Evolutionary conservation across 2,329 filamentous ascomycete genomes (phyloP).

Genomic region (Paracoccidioides brasiliensis): DNA sequence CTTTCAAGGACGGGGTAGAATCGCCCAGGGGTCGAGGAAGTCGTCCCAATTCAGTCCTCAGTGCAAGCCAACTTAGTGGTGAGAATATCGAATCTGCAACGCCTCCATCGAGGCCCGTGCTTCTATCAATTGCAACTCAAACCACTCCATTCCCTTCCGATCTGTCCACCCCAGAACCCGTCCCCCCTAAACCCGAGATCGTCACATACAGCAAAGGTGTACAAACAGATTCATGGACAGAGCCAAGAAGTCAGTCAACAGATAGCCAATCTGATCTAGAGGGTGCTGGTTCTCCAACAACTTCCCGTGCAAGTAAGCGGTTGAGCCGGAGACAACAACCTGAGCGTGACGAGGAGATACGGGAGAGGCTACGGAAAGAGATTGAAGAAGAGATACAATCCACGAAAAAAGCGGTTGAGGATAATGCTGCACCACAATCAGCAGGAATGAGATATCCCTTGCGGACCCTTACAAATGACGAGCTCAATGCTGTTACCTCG

Average conservation of each 20-base stretch:
- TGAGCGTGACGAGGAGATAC: constrained; percentile 77
- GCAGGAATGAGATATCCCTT: constrained; percentile 54
- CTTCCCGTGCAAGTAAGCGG: constrained; percentile 50
- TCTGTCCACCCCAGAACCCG: constrained; percentile 55
- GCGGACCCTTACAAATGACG: constrained; percentile 67
- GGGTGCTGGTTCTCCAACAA: constrained; percentile 43
- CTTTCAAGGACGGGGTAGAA: constrained; percentile 38
- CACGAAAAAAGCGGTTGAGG: constrained; percentile 37
- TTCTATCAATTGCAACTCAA: constrained; percentile 45
- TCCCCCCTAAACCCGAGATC: constrained; percentile 49
- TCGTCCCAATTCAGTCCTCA: constrained; percentile 75
- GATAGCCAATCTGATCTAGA: constrained; percentile 49
- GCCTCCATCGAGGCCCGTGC: constrained; percentile 28
- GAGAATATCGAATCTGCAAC: constrained; percentile 39
- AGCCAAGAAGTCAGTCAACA: constrained; percentile 39
- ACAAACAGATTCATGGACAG: constrained; percentile 67
- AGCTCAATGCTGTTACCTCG: constrained; percentile 77
- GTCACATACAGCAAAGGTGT: constrained; percentile 97
- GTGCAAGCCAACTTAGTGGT: constrained; percentile 66
- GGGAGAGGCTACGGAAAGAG: constrained; percentile 70
- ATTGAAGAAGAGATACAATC: constrained; percentile 85
- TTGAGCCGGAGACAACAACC: constrained; percentile 67
- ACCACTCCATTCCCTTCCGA: constrained; percentile 55
- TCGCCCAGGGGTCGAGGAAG: constrained; percentile 44
- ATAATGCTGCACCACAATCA: constrained; percentile 28